Conservation (phyloP, 1,139 yeast genomes). For the Magnusiomyces paraingens region DNA sequence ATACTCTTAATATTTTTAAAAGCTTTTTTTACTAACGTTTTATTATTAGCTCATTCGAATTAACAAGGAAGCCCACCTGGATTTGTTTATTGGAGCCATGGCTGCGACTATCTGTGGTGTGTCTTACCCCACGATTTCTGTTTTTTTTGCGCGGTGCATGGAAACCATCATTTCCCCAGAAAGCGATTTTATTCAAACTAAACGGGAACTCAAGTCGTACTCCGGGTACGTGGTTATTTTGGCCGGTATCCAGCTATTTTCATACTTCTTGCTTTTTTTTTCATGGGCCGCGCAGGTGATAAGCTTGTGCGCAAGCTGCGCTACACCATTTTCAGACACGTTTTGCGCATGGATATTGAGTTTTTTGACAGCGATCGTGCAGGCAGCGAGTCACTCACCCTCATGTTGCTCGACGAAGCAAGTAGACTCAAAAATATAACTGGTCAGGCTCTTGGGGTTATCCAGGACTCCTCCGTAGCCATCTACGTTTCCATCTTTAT, state of each 20-base stretch:
- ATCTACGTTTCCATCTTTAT: slow-evolving; percentile 67
- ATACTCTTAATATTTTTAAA: not conserved
- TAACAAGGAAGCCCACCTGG: slow-evolving; percentile 26
- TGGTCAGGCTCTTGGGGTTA: slow-evolving; percentile 76
- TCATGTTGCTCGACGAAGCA: slow-evolving; percentile 44
- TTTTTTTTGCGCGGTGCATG: slow-evolving; percentile 36
- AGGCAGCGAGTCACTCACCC: slow-evolving; percentile 12
- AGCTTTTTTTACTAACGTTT: not conserved
- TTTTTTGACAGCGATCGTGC: slow-evolving; percentile 50
- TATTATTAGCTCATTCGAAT: slow-evolving; percentile 21
- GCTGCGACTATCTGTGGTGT: slow-evolving; percentile 34
- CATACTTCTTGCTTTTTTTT: slow-evolving; percentile 30
- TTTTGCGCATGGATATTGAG: slow-evolving; percentile 69
- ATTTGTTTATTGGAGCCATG: slow-evolving; percentile 30
- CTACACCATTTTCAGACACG: slow-evolving; percentile 29
- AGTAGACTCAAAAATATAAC: slow-evolving; percentile 70
- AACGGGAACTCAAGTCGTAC: slow-evolving; percentile 32
- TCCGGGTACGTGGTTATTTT: slow-evolving; percentile 38
- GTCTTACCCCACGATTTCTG: slow-evolving; percentile 37
- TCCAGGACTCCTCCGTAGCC: slow-evolving; percentile 67
- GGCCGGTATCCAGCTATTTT: slow-evolving; percentile 33
- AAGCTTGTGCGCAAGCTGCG: slow-evolving; percentile 32
- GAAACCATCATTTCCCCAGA: slow-evolving; percentile 34
- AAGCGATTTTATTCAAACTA: slow-evolving; percentile 30
- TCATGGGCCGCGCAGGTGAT: slow-evolving; percentile 21